Evolutionary conservation across 441 rosid genomes (phyloP), one percentile per base, ranked within the genome.

Genomic region (Erysimum cheiri): DNA sequence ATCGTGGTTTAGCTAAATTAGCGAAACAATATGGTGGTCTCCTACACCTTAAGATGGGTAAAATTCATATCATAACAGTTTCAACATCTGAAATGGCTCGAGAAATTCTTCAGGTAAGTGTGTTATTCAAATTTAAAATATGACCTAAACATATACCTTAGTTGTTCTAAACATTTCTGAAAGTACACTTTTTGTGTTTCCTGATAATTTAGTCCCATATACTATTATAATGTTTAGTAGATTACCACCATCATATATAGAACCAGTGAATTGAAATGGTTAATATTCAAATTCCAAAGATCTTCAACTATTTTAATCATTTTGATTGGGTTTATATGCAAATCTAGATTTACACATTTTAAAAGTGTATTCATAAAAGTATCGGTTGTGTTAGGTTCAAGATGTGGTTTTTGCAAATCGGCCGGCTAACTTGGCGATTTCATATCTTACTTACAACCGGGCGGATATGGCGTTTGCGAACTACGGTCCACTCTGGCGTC

Each of bases 381-480:
- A 29, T 17, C 3, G 41, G 15, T 47, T 41, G 13, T 43, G 29
- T 12, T 29, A 74, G 77, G 80, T 74, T 36, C 85, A 84, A 55
- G 88, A 86, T 52, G 67, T 46, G 44, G 40, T 69, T 53, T 84
- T 84, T 55, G 69, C 88, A n/a, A 84, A 86, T 75, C 85, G 91
- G 32, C 87, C 91, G 0, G 87, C 91, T 14, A 80, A 83, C 32
- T 71, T 80, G 0, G 87, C 88, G 37, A 81, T 78, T 35, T 67
- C 67, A 31, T 84, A 83, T 58, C 78, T 84, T 13, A 84, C 85
- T 2, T 86, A 86, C 48, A 71, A 84, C 41, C 81, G 91, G 11
- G 84, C 87, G 1, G 87, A 86, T 82, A 84, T 86, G 87, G 87
- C 91, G 12, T 86, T 86, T 49, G 87, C 88, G 3, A 81, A 86